Evolutionary conservation across 208 protist species (phyloP), one percentile per base, ranked within the genome.

Genomic region (Trypanosoma caninum): DNA sequence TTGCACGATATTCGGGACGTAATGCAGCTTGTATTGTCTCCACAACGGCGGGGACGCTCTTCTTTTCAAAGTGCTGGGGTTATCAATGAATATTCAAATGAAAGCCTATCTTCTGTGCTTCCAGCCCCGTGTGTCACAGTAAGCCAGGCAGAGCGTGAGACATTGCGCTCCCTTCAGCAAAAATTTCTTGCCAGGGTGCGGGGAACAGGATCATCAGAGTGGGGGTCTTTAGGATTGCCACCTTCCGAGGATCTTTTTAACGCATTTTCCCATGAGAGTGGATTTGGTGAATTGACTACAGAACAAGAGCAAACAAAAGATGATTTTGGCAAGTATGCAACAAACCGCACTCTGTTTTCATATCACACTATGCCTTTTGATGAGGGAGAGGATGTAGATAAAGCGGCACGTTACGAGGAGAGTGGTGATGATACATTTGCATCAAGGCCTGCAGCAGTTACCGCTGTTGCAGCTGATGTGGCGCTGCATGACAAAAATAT

Each of bases 91-190:
- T 10, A 50, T n/a, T 9, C 28, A 34, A 25, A 22, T 4, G 33
- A 28, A 11, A 28, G 13, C 23, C 23, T 8, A 13, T 30, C 22
- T 4, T 41, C 38, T 9, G 59, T 25, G 3, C 27, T 51, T 23
- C 40, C 50, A 16, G 51, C 69, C 13, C 50, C 74, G 10, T 60
- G 64, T 31, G 82, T 89, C 11, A 77, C 74, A 13, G 73, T 89
- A 27, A 80, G 69, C n/a, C 63, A 77, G 33, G 69, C 69, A 3
- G 78, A 89, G 45, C 72, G 82, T 5, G 67, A 74, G 20, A 53
- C 75, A 8, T 60, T 89, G 54, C 75, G 74, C 9, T 72, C 68
- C 23, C 52, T 89, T 11, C 77, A 80, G 59, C 45, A 77, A 51
- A 68, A 66, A 41, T 84, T 84, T 48, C 69, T 74, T 28, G 50